Evolutionary conservation across 1,139 yeast species (phyloP).

Genomic region (Pichia sp.): DNA sequence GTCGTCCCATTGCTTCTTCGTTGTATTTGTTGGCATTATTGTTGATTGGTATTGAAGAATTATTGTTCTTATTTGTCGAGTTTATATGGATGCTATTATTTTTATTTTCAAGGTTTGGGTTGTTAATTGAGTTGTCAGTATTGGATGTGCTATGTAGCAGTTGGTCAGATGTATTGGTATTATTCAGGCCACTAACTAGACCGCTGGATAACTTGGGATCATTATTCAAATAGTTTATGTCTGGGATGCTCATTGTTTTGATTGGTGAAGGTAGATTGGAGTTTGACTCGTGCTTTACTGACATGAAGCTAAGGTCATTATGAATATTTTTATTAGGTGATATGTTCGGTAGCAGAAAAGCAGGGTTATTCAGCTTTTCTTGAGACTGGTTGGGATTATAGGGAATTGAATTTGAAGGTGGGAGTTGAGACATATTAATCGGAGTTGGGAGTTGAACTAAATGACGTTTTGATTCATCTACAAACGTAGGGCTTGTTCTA

Average conservation of each 20-base stretch:
- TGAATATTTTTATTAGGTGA: conserved; percentile 14
- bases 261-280: conserved; percentile 30
- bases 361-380: not conserved
- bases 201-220: conserved; percentile 15
- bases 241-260: conserved; percentile 26
- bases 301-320: conserved; percentile 5
- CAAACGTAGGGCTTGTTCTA: conserved; percentile 8
- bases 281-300: conserved; percentile 1
- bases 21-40: not conserved
- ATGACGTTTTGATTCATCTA: conserved; percentile 4
- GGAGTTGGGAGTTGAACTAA: not conserved
- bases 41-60: not conserved
- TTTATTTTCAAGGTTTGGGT: not conserved
- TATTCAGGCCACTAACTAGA: conserved; percentile 12
- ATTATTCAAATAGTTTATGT: conserved; percentile 15
- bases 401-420: not conserved
- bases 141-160: conserved; percentile 4
- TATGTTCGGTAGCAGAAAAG: conserved; percentile 4
- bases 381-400: not conserved
- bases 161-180: conserved; percentile 12
- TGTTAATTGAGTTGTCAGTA: not conserved
- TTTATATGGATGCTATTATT: not conserved
- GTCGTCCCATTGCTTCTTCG: conserved; percentile 5
- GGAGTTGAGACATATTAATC: not conserved
- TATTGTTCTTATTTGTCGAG: not conserved